Conservation (phyloP, 148 eudicot species). For the Silene conica region DNA sequence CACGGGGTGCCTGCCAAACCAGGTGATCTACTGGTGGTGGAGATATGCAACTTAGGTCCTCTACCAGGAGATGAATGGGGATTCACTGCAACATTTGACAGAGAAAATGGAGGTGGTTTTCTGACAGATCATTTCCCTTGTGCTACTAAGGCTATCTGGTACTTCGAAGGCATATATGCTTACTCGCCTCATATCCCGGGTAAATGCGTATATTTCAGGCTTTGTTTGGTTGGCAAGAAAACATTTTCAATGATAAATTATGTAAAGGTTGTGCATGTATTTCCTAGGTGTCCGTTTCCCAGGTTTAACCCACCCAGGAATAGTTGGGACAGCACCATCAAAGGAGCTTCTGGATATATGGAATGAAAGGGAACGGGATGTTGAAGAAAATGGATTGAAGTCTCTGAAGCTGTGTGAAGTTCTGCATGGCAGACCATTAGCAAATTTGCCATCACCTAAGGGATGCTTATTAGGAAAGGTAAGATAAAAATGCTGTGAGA, state of each 20-base stretch:
- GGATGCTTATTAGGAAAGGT: slow-evolving; percentile 92
- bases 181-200: slow-evolving; percentile 95
- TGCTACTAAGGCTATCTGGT: slow-evolving; percentile 95
- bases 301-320: slow-evolving; percentile 90
- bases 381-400: slow-evolving; percentile 73
- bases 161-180: slow-evolving; percentile 94
- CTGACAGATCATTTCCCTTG: slow-evolving; percentile 88
- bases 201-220: slow-evolving; percentile 14
- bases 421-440: slow-evolving; percentile 75
- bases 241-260: background rate
- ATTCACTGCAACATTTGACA: slow-evolving; percentile 81
- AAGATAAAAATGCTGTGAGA: background rate
- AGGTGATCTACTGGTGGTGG: slow-evolving; percentile 82
- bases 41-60: slow-evolving; percentile 95
- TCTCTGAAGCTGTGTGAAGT: slow-evolving; percentile 78
- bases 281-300: slow-evolving; percentile 83
- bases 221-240: slow-evolving; percentile 1
- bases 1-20: slow-evolving; percentile 68
- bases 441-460: slow-evolving; percentile 78
- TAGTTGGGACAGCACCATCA: slow-evolving; percentile 94
- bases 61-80: slow-evolving; percentile 97
- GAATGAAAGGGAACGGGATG: slow-evolving; percentile 72
- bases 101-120: slow-evolving; percentile 94
- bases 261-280: background rate
- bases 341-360: slow-evolving; percentile 78